Conservation (phyloP, 139 green algal species). For the Chlamydomonas sp. region DNA sequence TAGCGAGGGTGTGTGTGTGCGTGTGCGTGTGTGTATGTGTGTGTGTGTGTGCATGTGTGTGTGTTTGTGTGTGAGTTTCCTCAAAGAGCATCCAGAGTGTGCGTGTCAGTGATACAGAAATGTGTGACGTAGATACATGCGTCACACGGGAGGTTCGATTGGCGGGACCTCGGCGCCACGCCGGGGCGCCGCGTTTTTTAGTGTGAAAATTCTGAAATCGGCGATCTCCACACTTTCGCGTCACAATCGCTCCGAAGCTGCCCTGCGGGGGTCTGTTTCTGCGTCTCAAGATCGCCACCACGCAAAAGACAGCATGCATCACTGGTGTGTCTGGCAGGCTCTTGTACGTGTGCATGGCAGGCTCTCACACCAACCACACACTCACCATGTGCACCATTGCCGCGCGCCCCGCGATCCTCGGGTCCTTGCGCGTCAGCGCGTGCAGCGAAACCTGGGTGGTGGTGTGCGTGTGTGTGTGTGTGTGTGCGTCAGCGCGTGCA, state of each 20-base stretch:
- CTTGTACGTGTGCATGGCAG: not conserved
- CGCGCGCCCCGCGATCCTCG: not conserved
- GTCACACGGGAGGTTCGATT: too few relatives aligned
- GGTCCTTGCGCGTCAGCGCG: not conserved
- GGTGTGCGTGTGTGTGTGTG: too few relatives aligned
- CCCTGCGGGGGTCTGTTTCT: not conserved
- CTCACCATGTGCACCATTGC: constrained; percentile 31
- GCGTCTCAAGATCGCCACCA: too few relatives aligned
- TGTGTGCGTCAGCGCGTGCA: constrained; percentile 19
- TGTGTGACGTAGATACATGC: not conserved
- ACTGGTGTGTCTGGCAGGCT: not conserved
- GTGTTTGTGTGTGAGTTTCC: not conserved
- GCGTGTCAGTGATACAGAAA: not conserved
- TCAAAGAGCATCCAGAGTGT: not conserved
- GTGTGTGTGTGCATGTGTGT: not conserved
- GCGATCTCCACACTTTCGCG: not conserved
- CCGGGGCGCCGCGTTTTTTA: too few relatives aligned
- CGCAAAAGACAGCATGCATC: too few relatives aligned
- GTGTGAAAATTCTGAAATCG: not conserved
- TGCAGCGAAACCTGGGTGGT: too few relatives aligned
- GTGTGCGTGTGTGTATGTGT: not conserved
- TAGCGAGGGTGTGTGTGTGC: not conserved
- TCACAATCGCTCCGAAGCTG: not conserved
- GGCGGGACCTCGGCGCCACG: too few relatives aligned
- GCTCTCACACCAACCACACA: not conserved